Evolutionary conservation across 805 yeast species (phyloP).

Genomic region (Candida nanaspora): DNA sequence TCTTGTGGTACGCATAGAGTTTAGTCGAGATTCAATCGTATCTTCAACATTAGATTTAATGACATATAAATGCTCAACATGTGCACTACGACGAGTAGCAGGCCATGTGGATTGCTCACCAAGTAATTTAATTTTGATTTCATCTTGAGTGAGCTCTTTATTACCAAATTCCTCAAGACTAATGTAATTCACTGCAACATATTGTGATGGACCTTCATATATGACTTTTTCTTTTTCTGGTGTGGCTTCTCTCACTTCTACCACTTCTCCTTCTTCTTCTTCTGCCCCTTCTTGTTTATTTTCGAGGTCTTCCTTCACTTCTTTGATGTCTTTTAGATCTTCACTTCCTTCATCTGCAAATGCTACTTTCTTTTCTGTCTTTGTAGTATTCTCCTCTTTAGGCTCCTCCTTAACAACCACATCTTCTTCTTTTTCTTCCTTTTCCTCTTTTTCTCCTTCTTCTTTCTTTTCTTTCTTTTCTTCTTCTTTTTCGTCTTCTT

Average conservation of each 20-base stretch:
- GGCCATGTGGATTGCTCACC: conserved; percentile 53
- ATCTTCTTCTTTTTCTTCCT: conserved; percentile 18
- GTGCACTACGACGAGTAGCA: conserved; percentile 45
- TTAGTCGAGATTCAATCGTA: conserved; percentile 14
- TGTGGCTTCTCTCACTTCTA: too few relatives aligned
- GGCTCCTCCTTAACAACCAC: conserved; percentile 8
- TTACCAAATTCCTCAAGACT: conserved; percentile 42
- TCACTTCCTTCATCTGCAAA: conserved; percentile 9
- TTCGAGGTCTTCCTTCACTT: background rate
- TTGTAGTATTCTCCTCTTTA: background rate
- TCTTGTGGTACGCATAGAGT: conserved; percentile 17
- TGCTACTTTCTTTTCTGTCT: conserved; percentile 9
- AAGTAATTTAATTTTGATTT: conserved; percentile 38
- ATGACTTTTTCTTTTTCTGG: conserved; percentile 2
- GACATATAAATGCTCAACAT: conserved; percentile 35
- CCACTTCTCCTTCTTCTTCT: background rate
- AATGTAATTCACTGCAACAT: conserved; percentile 47
- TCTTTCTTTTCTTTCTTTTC: too few relatives aligned
- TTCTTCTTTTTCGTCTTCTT: too few relatives aligned
- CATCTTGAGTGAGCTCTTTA: conserved; percentile 20
- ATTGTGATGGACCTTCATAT: conserved; percentile 66
- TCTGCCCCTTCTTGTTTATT: background rate
- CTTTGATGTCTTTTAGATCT: background rate
- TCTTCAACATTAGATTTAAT: conserved; percentile 22
- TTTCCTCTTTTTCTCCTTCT: too few relatives aligned